Conservation (phyloP, 1,284 basidiomycete genomes). For the Pseudozyma sp. region DNA sequence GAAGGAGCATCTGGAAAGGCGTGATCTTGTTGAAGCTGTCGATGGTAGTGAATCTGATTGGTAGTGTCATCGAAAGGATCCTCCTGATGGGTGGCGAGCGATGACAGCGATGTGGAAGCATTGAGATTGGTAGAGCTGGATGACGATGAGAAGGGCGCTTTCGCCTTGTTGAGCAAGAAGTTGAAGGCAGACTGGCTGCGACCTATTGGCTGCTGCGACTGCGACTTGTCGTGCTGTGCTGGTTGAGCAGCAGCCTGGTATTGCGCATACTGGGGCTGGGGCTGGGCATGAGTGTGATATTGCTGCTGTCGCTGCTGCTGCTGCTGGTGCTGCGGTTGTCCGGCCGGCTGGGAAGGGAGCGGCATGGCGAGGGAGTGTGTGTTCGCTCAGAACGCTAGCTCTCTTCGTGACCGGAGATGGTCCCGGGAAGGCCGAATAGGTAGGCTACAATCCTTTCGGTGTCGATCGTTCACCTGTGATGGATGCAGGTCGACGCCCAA, state of each 20-base stretch:
- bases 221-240: constrained; percentile 16
- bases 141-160: constrained; percentile 57
- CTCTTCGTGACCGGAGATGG: too few relatives aligned
- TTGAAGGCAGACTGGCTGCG: constrained; percentile 63
- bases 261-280: constrained; percentile 11
- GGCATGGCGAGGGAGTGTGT: constrained; percentile 18
- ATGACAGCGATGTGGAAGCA: constrained; percentile 53
- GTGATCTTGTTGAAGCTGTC: constrained; percentile 43
- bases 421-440: too few relatives aligned
- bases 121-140: constrained; percentile 39
- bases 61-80: constrained; percentile 45
- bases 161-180: constrained; percentile 63
- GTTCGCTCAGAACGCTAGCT: too few relatives aligned
- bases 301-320: constrained; percentile 14
- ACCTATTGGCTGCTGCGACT: constrained; percentile 47
- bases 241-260: constrained; percentile 6
- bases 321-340: constrained; percentile 12
- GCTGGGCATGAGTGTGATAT: constrained; percentile 5
- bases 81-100: constrained; percentile 33
- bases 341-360: constrained; percentile 19
- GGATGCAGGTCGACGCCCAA: too few relatives aligned
- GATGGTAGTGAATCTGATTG: constrained; percentile 47
- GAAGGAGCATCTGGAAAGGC: constrained; percentile 33
- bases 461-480: too few relatives aligned
- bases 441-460: too few relatives aligned